Conservation (phyloP, 352 stramenopile species). For the Saprolegnia diclina region DNA sequence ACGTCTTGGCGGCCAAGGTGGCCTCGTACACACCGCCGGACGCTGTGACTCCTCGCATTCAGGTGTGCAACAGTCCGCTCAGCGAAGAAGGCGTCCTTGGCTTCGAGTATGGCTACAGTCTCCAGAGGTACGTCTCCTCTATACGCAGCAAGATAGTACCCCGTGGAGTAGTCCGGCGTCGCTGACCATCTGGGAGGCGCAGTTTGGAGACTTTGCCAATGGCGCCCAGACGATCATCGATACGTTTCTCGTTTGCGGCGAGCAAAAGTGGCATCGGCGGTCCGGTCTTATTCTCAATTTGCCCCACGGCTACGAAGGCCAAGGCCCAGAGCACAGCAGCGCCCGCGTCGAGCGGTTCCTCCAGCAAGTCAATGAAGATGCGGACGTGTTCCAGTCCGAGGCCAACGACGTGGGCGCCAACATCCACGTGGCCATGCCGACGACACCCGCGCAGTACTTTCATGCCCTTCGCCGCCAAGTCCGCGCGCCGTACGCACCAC, state of each 20-base stretch:
- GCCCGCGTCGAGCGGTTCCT: conserved; percentile 81
- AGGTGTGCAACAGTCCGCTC: conserved; percentile 77
- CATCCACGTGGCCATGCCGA: conserved; percentile 79
- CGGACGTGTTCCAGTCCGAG: conserved; percentile 50
- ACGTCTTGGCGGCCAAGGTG: conserved; percentile 21
- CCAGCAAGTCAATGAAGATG: conserved; percentile 71
- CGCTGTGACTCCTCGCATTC: conserved; percentile 30
- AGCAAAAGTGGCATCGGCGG: conserved; percentile 89
- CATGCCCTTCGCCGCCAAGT: conserved; percentile 89
- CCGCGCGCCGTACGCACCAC: conserved; percentile 18
- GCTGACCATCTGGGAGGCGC: conserved; percentile 89
- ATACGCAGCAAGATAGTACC: neutral
- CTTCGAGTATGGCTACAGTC: conserved; percentile 85
- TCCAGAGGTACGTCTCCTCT: conserved; percentile 47
- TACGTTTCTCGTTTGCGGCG: conserved; percentile 73
- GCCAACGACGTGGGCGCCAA: conserved; percentile 56
- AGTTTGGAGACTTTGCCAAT: conserved; percentile 88
- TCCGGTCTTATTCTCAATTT: conserved; percentile 73
- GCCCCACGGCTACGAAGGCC: conserved; percentile 81
- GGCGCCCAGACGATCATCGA: conserved; percentile 86
- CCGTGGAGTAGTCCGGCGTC: conserved; percentile 39
- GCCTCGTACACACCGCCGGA: conserved; percentile 11
- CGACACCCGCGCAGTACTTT: conserved; percentile 95
- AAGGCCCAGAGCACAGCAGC: conserved; percentile 80
- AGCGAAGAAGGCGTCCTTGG: conserved; percentile 79